Evolutionary conservation across 495 filamentous ascomycete genomes (phyloP), one percentile per base, ranked within the genome.

Genomic region (Evernia prunastri): DNA sequence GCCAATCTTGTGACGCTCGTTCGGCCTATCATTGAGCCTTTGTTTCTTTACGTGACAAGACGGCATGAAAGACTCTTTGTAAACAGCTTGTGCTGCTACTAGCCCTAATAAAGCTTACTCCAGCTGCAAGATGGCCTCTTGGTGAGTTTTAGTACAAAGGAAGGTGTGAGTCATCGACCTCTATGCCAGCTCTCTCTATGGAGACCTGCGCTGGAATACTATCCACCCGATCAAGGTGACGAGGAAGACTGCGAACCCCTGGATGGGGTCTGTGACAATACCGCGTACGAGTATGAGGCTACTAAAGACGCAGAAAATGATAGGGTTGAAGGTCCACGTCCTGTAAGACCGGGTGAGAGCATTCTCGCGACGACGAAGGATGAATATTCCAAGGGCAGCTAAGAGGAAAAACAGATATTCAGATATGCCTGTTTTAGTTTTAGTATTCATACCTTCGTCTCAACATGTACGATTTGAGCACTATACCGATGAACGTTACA

Each of bases 321-420:
- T 15, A 1, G 59, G 40, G 43, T 61, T 51, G 43, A 61, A 47
- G 13, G 27, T 61, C 59, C 59, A 47, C 8, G 59, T 61, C 10
- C 23, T 31, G 23, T 61, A 37, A 0, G 7, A 25, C 0, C 17
- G 7, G 1, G 51, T 10, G 18, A 51, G 42, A 39, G 37, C 8
- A 0, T 29, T 43, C 36, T 29, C 27, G 33, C 59, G 59, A 25
- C 59, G 59, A 33, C 62, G 62, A 27, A 64, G 42, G 3, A 49
- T 9, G 27, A 59, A 49, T 3, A 64, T 18, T 17, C 54, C 62
- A 2, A 56, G 2, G 15, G 25, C 56, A 10, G 54, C 40, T 15
- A 59, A 10, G 15, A 59, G 37, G n/a, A 58, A 49, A 29, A 64
- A 64, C 10, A 13, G 10, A 11, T 64, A 64, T 4, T 64, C 62